Evolutionary conservation across 768 basidiomycete genomes (phyloP).

Genomic region (Pholiota microspora): DNA sequence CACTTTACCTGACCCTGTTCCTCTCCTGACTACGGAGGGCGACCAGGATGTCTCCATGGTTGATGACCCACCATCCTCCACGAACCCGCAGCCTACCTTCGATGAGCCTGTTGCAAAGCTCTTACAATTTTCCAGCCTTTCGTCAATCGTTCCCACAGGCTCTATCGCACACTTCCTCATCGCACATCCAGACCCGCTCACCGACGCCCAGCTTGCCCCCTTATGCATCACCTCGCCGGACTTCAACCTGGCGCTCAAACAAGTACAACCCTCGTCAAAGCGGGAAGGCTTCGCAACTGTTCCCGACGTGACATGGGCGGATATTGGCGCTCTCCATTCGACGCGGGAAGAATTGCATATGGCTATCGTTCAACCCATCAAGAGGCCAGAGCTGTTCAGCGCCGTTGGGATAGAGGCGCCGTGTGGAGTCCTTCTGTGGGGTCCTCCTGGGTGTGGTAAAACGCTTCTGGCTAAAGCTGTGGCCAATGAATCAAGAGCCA

Average conservation of each 20-base stretch:
- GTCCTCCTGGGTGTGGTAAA: conserved; percentile 98
- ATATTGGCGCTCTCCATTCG: conserved; percentile 87
- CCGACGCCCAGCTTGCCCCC: conserved; percentile 73
- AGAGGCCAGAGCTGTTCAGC: conserved; percentile 83
- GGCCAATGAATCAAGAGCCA: conserved; percentile 92
- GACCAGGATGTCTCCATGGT: conserved; percentile 42
- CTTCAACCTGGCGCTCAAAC: conserved; percentile 76
- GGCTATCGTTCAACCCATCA: conserved; percentile 96
- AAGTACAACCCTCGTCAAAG: conserved; percentile 94
- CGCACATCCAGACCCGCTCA: conserved; percentile 81
- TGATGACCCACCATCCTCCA: conserved; percentile 31
- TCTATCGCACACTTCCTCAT: conserved; percentile 91
- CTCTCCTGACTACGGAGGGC: conserved; percentile 11
- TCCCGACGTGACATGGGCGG: conserved; percentile 93
- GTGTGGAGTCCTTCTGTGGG: conserved; percentile 97
- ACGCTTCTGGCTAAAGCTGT: conserved; percentile 98
- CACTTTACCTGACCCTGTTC: conserved; percentile 43
- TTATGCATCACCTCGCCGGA: conserved; percentile 80
- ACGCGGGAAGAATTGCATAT: conserved; percentile 92
- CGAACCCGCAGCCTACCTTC: neutral
- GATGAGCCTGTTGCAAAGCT: conserved; percentile 10
- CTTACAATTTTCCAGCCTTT: conserved; percentile 22
- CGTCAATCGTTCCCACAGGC: conserved; percentile 35
- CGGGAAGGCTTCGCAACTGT: conserved; percentile 98
- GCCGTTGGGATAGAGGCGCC: conserved; percentile 88